Evolutionary conservation across 345 rosid genomes (phyloP).

Genomic region (Firmiana major): DNA sequence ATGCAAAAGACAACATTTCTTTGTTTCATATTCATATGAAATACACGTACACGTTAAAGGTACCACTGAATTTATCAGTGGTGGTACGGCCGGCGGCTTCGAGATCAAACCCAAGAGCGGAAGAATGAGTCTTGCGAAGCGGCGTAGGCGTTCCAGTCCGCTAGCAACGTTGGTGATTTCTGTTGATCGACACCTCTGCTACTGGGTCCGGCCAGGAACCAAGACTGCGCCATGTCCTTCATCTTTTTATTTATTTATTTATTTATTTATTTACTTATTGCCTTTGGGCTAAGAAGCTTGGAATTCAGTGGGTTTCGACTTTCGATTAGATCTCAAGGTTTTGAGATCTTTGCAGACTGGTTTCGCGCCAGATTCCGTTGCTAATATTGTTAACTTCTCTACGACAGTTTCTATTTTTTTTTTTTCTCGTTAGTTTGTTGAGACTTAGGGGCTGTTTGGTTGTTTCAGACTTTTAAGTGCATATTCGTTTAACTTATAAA

Average conservation of each 20-base stretch:
- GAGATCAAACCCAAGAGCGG: constrained; percentile 40
- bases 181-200: constrained; percentile 20
- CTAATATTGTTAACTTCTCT: not conserved
- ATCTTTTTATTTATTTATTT: constrained; percentile 13
- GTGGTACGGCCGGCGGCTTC: constrained; percentile 45
- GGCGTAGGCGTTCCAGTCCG: constrained; percentile 56
- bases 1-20: not conserved
- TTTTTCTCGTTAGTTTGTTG: not conserved
- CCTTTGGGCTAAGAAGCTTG: not conserved
- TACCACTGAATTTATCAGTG: constrained; percentile 26
- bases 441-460: not conserved
- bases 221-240: constrained; percentile 46
- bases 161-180: constrained; percentile 35
- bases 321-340: not conserved
- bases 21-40: not conserved
- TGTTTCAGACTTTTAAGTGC: too few species aligned
- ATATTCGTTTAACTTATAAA: too few species aligned
- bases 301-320: not conserved
- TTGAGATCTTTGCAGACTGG: not conserved
- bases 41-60: constrained; percentile 5
- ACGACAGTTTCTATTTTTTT: not conserved
- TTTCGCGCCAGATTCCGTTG: not conserved
- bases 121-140: constrained; percentile 36
- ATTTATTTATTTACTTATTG: too few species aligned
- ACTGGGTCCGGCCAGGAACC: constrained; percentile 45